These are phyloP conservation scores for Pulicaria dysenterica DNA, from an alignment of 129 eudicot species.

Conservation along the genomic window DNA sequence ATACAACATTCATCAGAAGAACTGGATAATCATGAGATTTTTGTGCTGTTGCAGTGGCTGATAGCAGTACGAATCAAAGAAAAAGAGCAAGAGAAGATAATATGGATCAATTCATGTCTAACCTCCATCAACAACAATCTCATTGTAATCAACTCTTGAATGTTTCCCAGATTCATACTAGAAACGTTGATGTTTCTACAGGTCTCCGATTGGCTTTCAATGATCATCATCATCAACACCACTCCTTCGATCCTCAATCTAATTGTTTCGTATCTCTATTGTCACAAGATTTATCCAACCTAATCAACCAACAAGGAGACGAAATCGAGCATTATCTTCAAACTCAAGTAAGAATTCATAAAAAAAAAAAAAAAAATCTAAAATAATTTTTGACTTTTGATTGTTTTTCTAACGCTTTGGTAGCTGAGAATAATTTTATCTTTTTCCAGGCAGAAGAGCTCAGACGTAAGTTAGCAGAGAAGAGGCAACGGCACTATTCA, in stretches of 20 bases:
- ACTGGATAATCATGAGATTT: not conserved
- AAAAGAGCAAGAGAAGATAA: slow-evolving; percentile 57
- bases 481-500: slow-evolving; percentile 53
- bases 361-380: not conserved
- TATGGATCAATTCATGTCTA: slow-evolving; percentile 35
- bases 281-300: slow-evolving; percentile 48
- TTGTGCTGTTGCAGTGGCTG: slow-evolving; percentile 29
- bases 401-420: not conserved
- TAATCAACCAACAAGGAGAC: slow-evolving; percentile 59
- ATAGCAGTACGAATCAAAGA: slow-evolving; percentile 40
- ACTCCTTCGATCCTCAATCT: slow-evolving; percentile 47
- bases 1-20: not conserved
- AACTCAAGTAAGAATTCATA: slow-evolving; percentile 46
- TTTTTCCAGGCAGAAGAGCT: slow-evolving; percentile 52
- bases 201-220: slow-evolving; percentile 66
- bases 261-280: slow-evolving; percentile 37
- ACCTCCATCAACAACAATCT: slow-evolving; percentile 30
- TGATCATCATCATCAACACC: slow-evolving; percentile 45
- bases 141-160: slow-evolving; percentile 46
- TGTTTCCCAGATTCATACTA: slow-evolving; percentile 49
- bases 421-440: not conserved
- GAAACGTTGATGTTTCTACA: slow-evolving; percentile 56
- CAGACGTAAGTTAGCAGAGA: slow-evolving; percentile 67
- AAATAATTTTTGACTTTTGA: not conserved
- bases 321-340: slow-evolving; percentile 62